phyloP scores from a whole-genome alignment of 257 asterid species.

The Solanum neorickii region DNA sequence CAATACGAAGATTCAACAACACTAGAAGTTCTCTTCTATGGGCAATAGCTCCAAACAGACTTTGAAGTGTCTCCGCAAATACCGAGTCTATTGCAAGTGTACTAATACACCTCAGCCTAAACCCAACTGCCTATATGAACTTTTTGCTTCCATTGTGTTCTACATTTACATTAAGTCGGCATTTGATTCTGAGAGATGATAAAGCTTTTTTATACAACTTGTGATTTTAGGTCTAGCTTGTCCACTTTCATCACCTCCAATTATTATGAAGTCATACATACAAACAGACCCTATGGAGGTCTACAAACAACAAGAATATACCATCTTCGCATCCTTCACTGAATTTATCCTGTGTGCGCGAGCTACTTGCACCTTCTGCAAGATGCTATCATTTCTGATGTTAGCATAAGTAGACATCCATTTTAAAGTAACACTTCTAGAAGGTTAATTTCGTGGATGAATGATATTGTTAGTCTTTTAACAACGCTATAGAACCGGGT shows the following conservation, averaged over 20 bases:
- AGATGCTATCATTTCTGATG: background rate
- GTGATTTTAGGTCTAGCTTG: background rate
- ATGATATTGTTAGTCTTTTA: background rate
- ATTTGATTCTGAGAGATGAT: background rate
- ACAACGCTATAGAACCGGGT: background rate
- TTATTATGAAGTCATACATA: background rate
- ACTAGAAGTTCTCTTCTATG: background rate
- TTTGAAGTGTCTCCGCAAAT: background rate
- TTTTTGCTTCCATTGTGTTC: background rate
- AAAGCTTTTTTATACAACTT: background rate
- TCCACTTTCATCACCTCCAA: background rate
- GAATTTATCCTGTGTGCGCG: background rate
- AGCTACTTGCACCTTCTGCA: background rate
- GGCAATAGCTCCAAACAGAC: background rate
- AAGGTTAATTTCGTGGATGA: background rate
- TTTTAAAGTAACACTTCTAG: background rate
- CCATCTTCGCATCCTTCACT: background rate
- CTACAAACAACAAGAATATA: background rate
- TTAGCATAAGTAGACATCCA: background rate
- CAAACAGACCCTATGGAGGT: background rate
- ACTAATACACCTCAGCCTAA: background rate
- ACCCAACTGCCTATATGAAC: background rate
- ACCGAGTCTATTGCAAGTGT: background rate
- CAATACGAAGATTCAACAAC: background rate
- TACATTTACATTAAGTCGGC: background rate